These are phyloP conservation scores for Phalaenopsis aphrodite DNA, from an alignment of 106 monocot species.

Conservation along the genomic window DNA sequence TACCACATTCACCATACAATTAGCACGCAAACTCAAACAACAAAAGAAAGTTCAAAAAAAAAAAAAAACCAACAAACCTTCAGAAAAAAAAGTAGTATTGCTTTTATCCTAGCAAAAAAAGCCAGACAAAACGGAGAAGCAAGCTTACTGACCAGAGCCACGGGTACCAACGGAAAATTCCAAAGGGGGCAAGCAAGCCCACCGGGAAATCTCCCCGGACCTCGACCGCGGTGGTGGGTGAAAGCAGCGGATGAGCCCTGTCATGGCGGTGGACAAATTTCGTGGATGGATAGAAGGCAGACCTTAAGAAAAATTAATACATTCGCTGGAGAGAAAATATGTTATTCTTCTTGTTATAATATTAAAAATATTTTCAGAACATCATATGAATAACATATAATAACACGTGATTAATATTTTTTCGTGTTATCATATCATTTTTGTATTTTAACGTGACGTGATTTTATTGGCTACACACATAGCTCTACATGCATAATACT, in stretches of 20 bases:
- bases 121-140: neutral
- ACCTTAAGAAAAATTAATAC: too few species aligned
- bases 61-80: neutral
- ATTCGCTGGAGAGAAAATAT: too few species aligned
- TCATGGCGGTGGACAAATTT: conserved; percentile 19
- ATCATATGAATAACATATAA: too few species aligned
- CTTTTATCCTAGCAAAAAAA: neutral
- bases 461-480: too few species aligned
- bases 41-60: neutral
- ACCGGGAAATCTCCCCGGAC: neutral
- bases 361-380: too few species aligned
- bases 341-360: too few species aligned
- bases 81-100: neutral
- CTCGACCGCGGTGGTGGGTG: conserved; percentile 12
- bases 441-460: too few species aligned
- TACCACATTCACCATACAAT: neutral
- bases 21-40: neutral
- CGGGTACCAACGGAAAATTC: neutral
- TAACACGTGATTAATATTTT: too few species aligned
- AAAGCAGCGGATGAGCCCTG: conserved; percentile 26
- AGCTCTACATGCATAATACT: too few species aligned
- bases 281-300: neutral
- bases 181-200: neutral
- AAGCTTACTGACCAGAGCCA: conserved; percentile 16
- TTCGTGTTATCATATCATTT: too few species aligned